These are phyloP conservation scores for Suillus occidentalis DNA, from an alignment of 768 basidiomycete species.

Conservation along the genomic window DNA sequence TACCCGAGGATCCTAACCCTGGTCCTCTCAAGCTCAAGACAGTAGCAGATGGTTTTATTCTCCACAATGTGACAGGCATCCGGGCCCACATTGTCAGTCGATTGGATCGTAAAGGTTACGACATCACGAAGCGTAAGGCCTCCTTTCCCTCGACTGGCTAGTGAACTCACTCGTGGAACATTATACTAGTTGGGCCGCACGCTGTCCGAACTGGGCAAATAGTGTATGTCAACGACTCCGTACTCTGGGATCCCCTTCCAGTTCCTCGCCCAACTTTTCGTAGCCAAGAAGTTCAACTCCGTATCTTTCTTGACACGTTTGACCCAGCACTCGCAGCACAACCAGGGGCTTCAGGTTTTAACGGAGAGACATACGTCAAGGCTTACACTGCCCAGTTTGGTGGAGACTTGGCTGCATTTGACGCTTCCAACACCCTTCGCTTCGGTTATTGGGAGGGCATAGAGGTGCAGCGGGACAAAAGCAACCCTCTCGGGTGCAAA, in stretches of 20 bases:
- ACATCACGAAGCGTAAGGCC: constrained; percentile 74
- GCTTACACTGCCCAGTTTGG: constrained; percentile 75
- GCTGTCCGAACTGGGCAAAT: constrained; percentile 75
- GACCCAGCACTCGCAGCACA: constrained; percentile 48
- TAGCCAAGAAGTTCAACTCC: constrained; percentile 51
- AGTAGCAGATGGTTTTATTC: constrained; percentile 67
- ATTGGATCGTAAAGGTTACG: constrained; percentile 82
- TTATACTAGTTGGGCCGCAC: constrained; percentile 71
- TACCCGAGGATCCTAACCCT: constrained; percentile 71
- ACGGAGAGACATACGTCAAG: constrained; percentile 48
- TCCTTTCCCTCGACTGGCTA: background rate
- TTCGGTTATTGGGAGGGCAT: constrained; percentile 56
- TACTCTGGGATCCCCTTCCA: constrained; percentile 39
- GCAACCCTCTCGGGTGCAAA: constrained; percentile 60
- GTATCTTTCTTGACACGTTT: constrained; percentile 53
- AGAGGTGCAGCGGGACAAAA: constrained; percentile 49
- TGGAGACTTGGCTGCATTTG: constrained; percentile 47
- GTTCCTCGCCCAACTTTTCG: constrained; percentile 20
- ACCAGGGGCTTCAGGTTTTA: constrained; percentile 37
- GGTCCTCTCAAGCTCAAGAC: constrained; percentile 61
- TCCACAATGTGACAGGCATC: constrained; percentile 78
- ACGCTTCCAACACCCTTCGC: constrained; percentile 32
- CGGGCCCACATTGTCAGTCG: constrained; percentile 76
- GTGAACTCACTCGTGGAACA: constrained; percentile 10
- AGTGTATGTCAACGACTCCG: constrained; percentile 76